Conservation (phyloP, 148 eudicot genomes). For the Arbutus unedo region DNA sequence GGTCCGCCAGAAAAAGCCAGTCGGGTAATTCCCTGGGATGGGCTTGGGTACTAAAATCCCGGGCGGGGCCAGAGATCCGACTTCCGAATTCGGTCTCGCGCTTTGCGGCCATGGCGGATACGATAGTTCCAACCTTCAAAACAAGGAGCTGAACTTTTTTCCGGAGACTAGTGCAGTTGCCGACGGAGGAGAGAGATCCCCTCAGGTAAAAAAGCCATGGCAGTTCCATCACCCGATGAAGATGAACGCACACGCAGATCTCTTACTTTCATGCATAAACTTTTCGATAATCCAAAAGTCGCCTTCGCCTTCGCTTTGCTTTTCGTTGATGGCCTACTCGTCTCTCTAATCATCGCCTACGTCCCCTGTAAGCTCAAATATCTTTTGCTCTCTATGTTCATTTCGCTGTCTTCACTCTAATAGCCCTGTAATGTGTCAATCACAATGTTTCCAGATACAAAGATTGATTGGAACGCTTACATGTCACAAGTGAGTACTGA, state of each 20-base stretch:
- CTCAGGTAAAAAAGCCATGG: slow-evolving; percentile 23
- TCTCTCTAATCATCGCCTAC: slow-evolving; percentile 58
- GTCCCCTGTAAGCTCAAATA: slow-evolving; percentile 64
- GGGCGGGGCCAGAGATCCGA: no score
- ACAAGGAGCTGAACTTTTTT: neutral
- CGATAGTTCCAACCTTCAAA: slow-evolving; percentile 6
- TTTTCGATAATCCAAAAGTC: slow-evolving; percentile 27
- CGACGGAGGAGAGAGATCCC: slow-evolving; percentile 18
- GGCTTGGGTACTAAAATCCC: no score
- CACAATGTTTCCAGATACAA: slow-evolving; percentile 54
- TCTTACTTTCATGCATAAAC: neutral
- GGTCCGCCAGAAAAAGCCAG: no score
- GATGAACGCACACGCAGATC: slow-evolving; percentile 11
- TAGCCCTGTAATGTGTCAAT: neutral
- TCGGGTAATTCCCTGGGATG: no score
- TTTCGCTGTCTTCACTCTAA: neutral
- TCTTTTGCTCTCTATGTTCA: neutral
- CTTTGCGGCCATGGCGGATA: no score
- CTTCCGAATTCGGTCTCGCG: no score
- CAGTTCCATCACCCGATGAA: slow-evolving; percentile 14
- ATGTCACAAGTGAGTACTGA: slow-evolving; percentile 73
- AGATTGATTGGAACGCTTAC: slow-evolving; percentile 97
- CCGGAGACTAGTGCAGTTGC: neutral
- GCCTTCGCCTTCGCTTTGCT: slow-evolving; percentile 53
- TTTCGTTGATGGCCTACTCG: slow-evolving; percentile 51